Percentiles rank a stretch among this genome's conserved stretches.
Conservation (phyloP, 371 early-diverging fungal genomes). For the Mucor racemosus region DNA sequence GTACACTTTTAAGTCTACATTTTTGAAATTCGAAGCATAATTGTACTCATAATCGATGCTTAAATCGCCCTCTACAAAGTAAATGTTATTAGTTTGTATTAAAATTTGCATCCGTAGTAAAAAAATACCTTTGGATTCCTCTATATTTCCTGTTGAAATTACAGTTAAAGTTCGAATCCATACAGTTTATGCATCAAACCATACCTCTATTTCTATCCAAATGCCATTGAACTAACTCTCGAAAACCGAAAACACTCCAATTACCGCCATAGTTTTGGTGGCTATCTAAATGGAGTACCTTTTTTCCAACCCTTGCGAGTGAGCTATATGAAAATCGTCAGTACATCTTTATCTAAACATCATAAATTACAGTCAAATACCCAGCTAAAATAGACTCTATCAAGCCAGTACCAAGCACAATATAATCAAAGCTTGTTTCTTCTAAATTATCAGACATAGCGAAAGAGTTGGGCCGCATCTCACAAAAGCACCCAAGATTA, state of each 20-base stretch:
- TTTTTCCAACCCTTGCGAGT: slow-evolving; percentile 77
- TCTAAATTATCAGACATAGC: slow-evolving; percentile 34
- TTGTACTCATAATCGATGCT: slow-evolving; percentile 22
- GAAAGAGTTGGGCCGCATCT: not conserved
- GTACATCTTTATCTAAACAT: not conserved
- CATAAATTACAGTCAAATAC: slow-evolving; percentile 27
- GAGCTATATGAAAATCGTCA: slow-evolving; percentile 50
- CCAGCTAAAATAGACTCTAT: slow-evolving; percentile 87
- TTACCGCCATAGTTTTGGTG: slow-evolving; percentile 87
- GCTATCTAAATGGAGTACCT: slow-evolving; percentile 91
- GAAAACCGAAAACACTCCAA: slow-evolving; percentile 67
- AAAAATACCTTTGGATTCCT: not conserved
- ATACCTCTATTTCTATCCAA: slow-evolving; percentile 13
- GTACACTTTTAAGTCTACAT: slow-evolving; percentile 10
- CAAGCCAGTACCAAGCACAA: slow-evolving; percentile 91
- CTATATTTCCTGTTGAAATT: not conserved
- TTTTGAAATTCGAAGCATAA: slow-evolving; percentile 24
- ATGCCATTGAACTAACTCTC: slow-evolving; percentile 19
- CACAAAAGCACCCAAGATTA: not conserved
- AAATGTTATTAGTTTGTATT: not conserved
- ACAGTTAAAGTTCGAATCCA: not conserved
- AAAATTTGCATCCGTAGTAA: not conserved
- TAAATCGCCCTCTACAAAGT: not conserved
- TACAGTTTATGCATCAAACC: not conserved
- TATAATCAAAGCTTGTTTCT: slow-evolving; percentile 72